A percentile compares a stretch with the other conserved stretches of the same genome.
Evolutionary conservation across 257 asterid species (phyloP).

Genomic region (Solanum etuberosum): DNA sequence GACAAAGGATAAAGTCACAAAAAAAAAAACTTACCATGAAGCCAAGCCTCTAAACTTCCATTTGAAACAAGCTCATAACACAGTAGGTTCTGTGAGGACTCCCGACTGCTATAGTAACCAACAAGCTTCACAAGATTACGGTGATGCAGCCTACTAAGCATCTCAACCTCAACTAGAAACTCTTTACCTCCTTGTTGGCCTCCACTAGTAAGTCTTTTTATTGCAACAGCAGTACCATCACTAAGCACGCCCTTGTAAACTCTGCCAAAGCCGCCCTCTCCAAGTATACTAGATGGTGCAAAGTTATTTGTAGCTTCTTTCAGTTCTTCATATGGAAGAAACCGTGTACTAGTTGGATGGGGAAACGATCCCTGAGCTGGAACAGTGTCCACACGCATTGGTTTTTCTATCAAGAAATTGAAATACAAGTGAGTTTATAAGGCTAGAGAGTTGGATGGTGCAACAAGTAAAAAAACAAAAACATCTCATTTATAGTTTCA

Average conservation of each 20-base stretch:
- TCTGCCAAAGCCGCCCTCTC: conserved; percentile 95
- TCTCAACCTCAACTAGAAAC: conserved; percentile 91
- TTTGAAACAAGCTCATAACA: conserved; percentile 96
- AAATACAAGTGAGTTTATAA: neutral
- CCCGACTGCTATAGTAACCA: conserved; percentile 78
- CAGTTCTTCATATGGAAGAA: conserved; percentile 72
- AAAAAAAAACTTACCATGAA: conserved; percentile 53
- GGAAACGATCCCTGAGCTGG: conserved; percentile 56
- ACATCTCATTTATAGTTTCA: neutral
- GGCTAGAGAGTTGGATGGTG: neutral
- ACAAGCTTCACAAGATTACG: conserved; percentile 94
- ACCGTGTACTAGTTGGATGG: conserved; percentile 79
- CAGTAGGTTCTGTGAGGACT: conserved; percentile 71
- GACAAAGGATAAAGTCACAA: neutral
- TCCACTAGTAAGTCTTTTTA: conserved; percentile 77
- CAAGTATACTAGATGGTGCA: conserved; percentile 63
- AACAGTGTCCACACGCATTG: conserved; percentile 27
- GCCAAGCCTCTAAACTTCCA: conserved; percentile 96
- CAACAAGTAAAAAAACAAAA: neutral
- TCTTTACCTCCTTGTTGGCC: conserved; percentile 98
- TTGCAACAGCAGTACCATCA: conserved; percentile 94
- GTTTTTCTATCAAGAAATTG: conserved; percentile 34
- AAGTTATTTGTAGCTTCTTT: conserved; percentile 88
- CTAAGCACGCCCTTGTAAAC: conserved; percentile 80
- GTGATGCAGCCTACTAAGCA: conserved; percentile 96